phyloP scores from a whole-genome alignment of 75 land plant genomes.

The Adiantum capillusveneris region DNA sequence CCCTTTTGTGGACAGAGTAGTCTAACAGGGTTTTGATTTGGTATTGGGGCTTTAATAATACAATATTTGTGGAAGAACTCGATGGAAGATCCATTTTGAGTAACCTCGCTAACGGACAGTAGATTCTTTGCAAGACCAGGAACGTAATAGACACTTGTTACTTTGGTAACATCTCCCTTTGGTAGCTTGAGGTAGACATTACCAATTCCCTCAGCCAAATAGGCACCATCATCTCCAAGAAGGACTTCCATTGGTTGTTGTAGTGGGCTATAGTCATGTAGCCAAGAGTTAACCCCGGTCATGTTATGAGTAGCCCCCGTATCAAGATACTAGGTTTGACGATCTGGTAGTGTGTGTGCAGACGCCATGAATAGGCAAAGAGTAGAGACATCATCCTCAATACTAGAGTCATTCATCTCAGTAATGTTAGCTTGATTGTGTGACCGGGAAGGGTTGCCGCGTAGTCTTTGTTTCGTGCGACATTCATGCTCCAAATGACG shows the following conservation, averaged over 20 bases:
- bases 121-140: not conserved
- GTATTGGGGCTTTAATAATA: not conserved
- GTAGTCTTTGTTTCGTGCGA: too few species aligned
- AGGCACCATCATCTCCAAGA: conserved; percentile 1
- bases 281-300: not conserved
- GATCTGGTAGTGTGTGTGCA: too few species aligned
- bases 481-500: too few species aligned
- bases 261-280: not conserved
- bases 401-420: too few species aligned
- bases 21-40: not conserved
- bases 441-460: too few species aligned
- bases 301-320: not conserved
- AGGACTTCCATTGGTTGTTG: not conserved
- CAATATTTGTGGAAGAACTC: not conserved
- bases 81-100: not conserved
- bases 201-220: not conserved
- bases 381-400: too few species aligned
- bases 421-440: too few species aligned
- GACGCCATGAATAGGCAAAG: too few species aligned
- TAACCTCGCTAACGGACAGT: not conserved
- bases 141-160: not conserved
- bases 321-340: too few species aligned
- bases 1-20: not conserved
- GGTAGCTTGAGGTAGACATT: not conserved
- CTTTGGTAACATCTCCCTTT: not conserved